Percentiles rank a stretch among this genome's conserved stretches.
phyloP scores from a whole-genome alignment of 2,329 filamentous ascomycete species.

The Dothideomycetes sp. region DNA sequence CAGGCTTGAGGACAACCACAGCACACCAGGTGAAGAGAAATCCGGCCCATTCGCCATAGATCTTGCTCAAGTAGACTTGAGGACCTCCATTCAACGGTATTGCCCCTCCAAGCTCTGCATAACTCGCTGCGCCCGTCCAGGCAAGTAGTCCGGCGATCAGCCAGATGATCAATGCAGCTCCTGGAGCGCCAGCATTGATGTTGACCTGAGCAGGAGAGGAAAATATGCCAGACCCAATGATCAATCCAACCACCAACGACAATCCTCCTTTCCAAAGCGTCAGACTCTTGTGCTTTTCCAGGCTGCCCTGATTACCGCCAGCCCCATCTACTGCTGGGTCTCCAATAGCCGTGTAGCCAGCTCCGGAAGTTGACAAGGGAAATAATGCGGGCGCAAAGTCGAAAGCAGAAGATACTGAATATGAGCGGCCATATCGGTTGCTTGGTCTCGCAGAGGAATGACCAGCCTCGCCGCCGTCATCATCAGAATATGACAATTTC shows the following conservation, averaged over 20 bases:
- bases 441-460: slow-evolving; percentile 21
- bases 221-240: slow-evolving; percentile 95
- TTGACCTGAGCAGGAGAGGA: slow-evolving; percentile 90
- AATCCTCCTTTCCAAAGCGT: slow-evolving; percentile 92
- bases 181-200: slow-evolving; percentile 79
- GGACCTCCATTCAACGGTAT: slow-evolving; percentile 92
- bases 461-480: slow-evolving; percentile 47
- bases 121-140: slow-evolving; percentile 92
- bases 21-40: slow-evolving; percentile 97
- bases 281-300: slow-evolving; percentile 92
- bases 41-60: slow-evolving; percentile 83
- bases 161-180: slow-evolving; percentile 86
- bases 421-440: slow-evolving; percentile 48
- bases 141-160: slow-evolving; percentile 79
- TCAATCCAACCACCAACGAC: slow-evolving; percentile 80
- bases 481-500: slow-evolving; percentile 75
- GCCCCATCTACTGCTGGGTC: slow-evolving; percentile 61
- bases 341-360: slow-evolving; percentile 76
- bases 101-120: slow-evolving; percentile 88
- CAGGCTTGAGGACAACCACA: slow-evolving; percentile 86
- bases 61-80: slow-evolving; percentile 90
- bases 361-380: slow-evolving; percentile 68
- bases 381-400: slow-evolving; percentile 92
- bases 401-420: slow-evolving; percentile 86
- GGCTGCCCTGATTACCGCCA: slow-evolving; percentile 57